Evolutionary conservation across 1,284 basidiomycete genomes (phyloP), one percentile per base, ranked within the genome.

Genomic region (Ganoderma sinense): DNA sequence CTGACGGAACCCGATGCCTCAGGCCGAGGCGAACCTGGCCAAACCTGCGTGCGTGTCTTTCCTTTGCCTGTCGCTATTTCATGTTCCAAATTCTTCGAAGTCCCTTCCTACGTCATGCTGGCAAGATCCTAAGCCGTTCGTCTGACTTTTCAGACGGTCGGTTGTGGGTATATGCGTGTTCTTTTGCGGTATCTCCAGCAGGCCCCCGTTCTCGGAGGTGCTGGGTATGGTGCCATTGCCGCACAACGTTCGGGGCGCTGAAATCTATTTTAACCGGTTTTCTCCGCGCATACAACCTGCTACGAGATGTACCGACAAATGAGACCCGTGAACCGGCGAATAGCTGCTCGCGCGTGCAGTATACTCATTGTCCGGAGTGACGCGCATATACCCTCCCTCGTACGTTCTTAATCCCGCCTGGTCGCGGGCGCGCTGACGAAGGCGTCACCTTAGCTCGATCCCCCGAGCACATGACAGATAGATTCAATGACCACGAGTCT

Each of bases 11-110:
- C 39, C 33, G 23, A 18, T 40, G 40, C 36, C 29, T 14, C 62
- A 94, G 91, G 89, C 85, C 4, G 93, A 94, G 79, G 84, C 89
- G 0, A 89, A 89, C 55, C 80, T 93, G 75, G 79, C 87, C 13
- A 85, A 85, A 74, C 92, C 92, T 31, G 82, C 85, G 91, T 92
- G 80, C 73, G 87, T 81, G 16, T 26, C 7, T 53, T 51, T 65
- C 53, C 26, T 45, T 33, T 62, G 8, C 20, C 11, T 43, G 4
- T 29, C 18, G 4, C n/a, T 55, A 62, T 59, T 29, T 45, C 8
- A 20, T 61, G 55, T 36, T 62, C 18, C 18, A 26, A 1, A 31
- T 18, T 18, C 14, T 55, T 31, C 11, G 13, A 29, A 31, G 13
- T 18, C 10, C 2, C 31, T 7, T 20, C 13, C 29, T 20, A 7